A percentile compares a stretch with the other conserved stretches of the same genome.
Conservation (phyloP, 192 early-diverging fungal genomes). For the Podila epigama region DNA sequence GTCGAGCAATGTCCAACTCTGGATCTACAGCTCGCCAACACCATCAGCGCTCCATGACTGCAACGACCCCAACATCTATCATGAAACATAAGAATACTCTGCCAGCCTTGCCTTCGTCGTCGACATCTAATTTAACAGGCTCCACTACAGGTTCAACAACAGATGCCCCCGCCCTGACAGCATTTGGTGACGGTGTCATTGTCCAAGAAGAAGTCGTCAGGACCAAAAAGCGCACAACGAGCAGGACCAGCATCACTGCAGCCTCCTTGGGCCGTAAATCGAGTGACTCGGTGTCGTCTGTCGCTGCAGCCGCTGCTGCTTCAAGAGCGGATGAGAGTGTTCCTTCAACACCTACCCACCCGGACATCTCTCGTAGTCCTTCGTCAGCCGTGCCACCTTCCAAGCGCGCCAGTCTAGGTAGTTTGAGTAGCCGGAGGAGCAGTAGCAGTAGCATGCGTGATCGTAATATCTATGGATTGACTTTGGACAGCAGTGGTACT, state of each 20-base stretch:
- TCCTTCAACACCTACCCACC: neutral
- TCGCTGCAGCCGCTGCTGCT: neutral
- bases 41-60: too few relatives aligned
- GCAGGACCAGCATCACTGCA: conserved; percentile 45
- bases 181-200: conserved; percentile 35
- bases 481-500: conserved; percentile 29
- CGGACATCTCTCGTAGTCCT: neutral
- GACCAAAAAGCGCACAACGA: conserved; percentile 42
- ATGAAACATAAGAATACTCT: neutral
- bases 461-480: conserved; percentile 39
- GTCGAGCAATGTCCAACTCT: conserved; percentile 10
- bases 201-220: conserved; percentile 23
- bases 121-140: too few relatives aligned
- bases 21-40: conserved; percentile 4
- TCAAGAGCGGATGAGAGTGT: neutral
- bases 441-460: conserved; percentile 47
- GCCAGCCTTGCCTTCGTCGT: neutral
- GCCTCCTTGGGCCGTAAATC: conserved; percentile 33
- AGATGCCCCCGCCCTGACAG: neutral
- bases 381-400: conserved; percentile 6
- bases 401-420: conserved; percentile 21
- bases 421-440: conserved; percentile 27
- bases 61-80: conserved; percentile 11
- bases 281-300: conserved; percentile 15
- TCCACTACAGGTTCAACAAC: neutral